Percentiles rank a stretch among this genome's conserved stretches.
Evolutionary conservation across 2,329 filamentous ascomycete genomes (phyloP).

Genomic region (Aurifilum marmelostoma): DNA sequence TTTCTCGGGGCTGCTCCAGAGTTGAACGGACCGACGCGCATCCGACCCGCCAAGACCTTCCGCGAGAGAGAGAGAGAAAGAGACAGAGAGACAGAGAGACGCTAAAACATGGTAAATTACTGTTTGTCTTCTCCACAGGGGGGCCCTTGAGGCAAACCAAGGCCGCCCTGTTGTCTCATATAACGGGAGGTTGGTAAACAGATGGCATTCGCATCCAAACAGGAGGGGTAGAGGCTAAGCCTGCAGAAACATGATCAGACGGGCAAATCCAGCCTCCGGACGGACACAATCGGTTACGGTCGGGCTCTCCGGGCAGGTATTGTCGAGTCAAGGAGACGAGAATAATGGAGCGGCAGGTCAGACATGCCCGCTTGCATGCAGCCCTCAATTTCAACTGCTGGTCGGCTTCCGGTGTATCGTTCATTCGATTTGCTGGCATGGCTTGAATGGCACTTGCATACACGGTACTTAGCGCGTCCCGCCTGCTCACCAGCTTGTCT

Average conservation of each 20-base stretch:
- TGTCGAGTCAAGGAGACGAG: not conserved
- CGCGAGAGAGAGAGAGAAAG: not conserved
- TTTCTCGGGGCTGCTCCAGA: not conserved
- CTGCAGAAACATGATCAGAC: not conserved
- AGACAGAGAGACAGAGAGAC: not conserved
- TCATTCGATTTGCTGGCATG: not conserved
- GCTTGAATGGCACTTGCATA: not conserved
- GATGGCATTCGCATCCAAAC: not conserved
- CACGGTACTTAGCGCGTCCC: too few relatives aligned
- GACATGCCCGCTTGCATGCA: not conserved
- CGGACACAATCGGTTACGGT: not conserved
- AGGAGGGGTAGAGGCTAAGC: not conserved
- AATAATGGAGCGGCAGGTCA: not conserved
- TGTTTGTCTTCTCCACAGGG: not conserved
- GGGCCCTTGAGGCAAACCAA: not conserved
- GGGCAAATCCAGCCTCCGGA: not conserved
- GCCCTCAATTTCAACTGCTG: not conserved
- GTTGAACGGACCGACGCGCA: too few relatives aligned
- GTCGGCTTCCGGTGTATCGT: not conserved
- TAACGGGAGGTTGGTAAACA: not conserved
- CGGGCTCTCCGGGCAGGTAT: not conserved
- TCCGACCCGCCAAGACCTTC: not conserved
- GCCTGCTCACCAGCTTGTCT: too few relatives aligned
- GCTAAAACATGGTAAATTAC: not conserved
- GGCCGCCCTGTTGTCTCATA: not conserved